Evolutionary conservation across 1,284 basidiomycete genomes (phyloP), one percentile per base, ranked within the genome.

Genomic region (Fistulinella cinereoalba): DNA sequence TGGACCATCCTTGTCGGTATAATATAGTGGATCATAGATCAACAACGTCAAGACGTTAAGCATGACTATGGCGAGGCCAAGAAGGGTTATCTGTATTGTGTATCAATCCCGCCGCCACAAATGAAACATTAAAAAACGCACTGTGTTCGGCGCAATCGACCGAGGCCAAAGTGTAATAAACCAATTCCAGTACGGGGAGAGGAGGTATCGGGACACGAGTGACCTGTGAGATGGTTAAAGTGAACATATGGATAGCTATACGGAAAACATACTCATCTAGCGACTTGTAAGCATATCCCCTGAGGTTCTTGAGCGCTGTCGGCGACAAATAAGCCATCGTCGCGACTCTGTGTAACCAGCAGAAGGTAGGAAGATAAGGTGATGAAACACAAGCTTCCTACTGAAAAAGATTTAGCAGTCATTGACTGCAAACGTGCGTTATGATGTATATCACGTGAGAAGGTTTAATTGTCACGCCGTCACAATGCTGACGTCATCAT

Each of bases 111-210:
- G 3, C 31, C 23, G 34, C 18, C 10, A 10, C 8, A 29, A n/a
- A 31, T 49, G 22, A 6, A 16, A 6, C 15, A 19, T 11, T 9
- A n/a, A 28, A 43, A 7, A 22, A 71, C 85, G 55, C 60, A 95
- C 93, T 42, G 85, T 80, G 72, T 99, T 99, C 4, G 97, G 97
- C 1, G 97, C 96, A 18, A 98, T 75, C 39, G 71, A 85, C 42
- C 77, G 74, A 1, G 96, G 97, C 81, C 95, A 97, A 28, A 94
- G 75, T 13, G 83, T 90, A 41, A 98, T 92, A 54, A 98, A 85
- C 87, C 88, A 89, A 52, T 79, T 94, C 96, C 96, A 99, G 71
- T 89, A 98, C 2, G 92, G 93, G 43, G 85, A 83, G 47, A 99
- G 77, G 28, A 97, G 71, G 69, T 91, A 88, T 65, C 81, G 78